Evolutionary conservation across 495 filamentous ascomycete genomes (phyloP), one percentile per base, ranked within the genome.

Genomic region (Xylaria longipes): DNA sequence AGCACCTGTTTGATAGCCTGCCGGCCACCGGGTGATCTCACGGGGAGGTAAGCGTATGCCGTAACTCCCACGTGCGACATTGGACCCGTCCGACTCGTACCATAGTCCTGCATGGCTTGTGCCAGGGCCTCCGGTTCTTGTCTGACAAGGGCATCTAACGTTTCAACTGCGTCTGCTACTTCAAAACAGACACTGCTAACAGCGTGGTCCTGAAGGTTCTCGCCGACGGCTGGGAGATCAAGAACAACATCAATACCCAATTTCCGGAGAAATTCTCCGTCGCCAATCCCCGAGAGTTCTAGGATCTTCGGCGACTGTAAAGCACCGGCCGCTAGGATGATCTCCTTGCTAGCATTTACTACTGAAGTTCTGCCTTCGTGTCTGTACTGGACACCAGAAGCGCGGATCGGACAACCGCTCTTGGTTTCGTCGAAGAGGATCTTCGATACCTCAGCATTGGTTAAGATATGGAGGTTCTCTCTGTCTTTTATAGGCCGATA

Each of bases 211-310:
- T 87, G 84, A 56, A 86, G 73, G 68, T 84, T 92, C 80, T 94
- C 89, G 70, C 94, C 94, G 9, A 97, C 89, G 77, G 89, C 91
- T 27, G 91, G 90, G 64, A 94, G 85, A 65, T 93, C 86, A 73
- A 87, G 87, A 31, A 92, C 81, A 17, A 92, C 85, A 11, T 88
- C 86, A 60, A 95, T 94, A 5, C 81, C 84, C 56, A 92, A 84
- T 9, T 79, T 77, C 14, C 82, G 76, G 22, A 94, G 88, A 66
- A 95, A 87, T 66, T 87, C 71, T 29, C 79, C 77, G 31, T 88
- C 88, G 17, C 94, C 94, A 52, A 97, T 85, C 22, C 94, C 94
- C 46, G 92, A 94, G 15, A 92, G 88, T 67, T 95, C 84, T 2
- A 89, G 80, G 17, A 91, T 77, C 72, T 89, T 88, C 1, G 89